phyloP scores from a whole-genome alignment of 208 protist genomes.

The Leishmania amazonensis region DNA sequence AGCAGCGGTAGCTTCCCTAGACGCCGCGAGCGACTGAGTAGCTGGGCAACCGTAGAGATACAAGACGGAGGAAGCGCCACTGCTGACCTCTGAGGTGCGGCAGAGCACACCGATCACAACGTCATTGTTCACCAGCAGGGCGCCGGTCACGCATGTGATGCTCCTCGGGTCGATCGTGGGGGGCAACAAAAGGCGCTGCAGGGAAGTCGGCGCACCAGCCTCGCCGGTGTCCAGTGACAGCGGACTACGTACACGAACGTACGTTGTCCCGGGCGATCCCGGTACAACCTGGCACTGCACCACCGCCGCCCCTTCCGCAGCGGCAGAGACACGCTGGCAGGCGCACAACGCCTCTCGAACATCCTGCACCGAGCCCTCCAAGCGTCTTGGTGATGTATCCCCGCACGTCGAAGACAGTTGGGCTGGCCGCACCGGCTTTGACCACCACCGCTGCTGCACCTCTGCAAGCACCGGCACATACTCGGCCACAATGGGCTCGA shows the following conservation, averaged over 20 bases:
- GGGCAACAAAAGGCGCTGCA: constrained; percentile 10
- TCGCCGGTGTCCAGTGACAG: constrained; percentile 9
- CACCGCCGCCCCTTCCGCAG: not conserved
- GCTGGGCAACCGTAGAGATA: constrained; percentile 63
- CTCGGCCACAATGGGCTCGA: constrained; percentile 21
- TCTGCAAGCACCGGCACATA: constrained; percentile 22
- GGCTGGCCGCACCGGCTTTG: not conserved
- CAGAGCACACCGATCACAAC: constrained; percentile 47
- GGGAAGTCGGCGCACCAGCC: not conserved
- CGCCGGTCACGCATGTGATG: constrained; percentile 27
- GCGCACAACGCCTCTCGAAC: constrained; percentile 10
- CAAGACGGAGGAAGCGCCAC: constrained; percentile 17
- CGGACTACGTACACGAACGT: constrained; percentile 23
- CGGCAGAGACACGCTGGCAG: constrained; percentile 6
- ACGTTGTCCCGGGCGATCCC: not conserved
- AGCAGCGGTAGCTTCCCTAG: not conserved
- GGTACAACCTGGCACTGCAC: constrained; percentile 27
- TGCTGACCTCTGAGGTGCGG: not conserved
- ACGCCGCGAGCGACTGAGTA: constrained; percentile 31
- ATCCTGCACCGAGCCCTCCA: not conserved
- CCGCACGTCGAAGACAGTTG: not conserved
- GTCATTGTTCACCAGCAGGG: constrained; percentile 55
- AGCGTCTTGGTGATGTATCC: not conserved
- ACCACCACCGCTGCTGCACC: constrained; percentile 21
- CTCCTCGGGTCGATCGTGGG: not conserved